Base-by-base conservation (phyloP, 1,139 yeast genomes). In the Saccharomyces hybrid region DNA sequence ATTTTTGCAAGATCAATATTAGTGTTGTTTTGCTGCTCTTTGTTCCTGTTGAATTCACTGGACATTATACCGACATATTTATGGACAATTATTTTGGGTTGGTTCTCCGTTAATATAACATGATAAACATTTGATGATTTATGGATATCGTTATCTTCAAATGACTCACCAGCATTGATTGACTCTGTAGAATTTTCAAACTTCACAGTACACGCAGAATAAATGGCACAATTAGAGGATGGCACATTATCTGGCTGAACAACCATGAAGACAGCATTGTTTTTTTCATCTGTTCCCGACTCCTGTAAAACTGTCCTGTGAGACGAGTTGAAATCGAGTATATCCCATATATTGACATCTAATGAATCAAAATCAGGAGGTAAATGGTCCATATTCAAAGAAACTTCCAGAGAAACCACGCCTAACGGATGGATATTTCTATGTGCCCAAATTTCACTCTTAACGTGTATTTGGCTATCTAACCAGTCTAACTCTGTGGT, bases 401-500 rank as follows among this genome's bases (percentile, higher is more conserved):
- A 69, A 9, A 86, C 60, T 23, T 78, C 76, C 52, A 87, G 61
- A 11, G 75, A 66, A 26, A 86, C 81, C 32, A 83, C 62, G 0
- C 93, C 95, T 60, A 86, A 72, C 46, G 81, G 79, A 28, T 78
- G 73, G 2, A 76, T 67, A 7, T 72, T 66, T 58, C 87, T 75
- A 65, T 87, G 95, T 5, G 95, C 88, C 50, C 83, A 62, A 2
- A 84, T 75, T 32, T 81, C 77, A 58, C 81, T 76, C 49, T 72
- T 73, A 4, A 88, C 73, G 52, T 77, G 73, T n/a, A 84, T 54
- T 26, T 69, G 57, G 26, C 61, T 60, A 48, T 79, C 77, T 31
- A 80, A 67, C 95, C 95, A 88, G 6, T 79, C 78, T 60, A 80
- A 78, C 55, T 76, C 75, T 0, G 96, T 88, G n/a, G 83, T 75